These are phyloP conservation scores for Amorphotheca resinae DNA, from an alignment of 495 filamentous ascomycete species.

Conservation along the genomic window DNA sequence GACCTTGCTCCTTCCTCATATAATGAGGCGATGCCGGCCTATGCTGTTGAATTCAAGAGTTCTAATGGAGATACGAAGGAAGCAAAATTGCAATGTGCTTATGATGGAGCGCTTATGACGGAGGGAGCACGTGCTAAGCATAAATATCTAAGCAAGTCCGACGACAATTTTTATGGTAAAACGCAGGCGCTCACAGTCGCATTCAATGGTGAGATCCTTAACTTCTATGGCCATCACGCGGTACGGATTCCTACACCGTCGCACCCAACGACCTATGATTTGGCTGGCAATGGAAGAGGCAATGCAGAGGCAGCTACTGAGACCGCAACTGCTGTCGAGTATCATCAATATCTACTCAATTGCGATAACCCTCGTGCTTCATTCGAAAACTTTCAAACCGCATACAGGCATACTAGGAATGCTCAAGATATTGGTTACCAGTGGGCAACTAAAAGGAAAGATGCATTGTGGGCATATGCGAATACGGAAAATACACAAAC, in stretches of 20 bases:
- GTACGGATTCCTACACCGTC: conserved; percentile 1
- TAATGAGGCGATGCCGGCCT: conserved; percentile 10
- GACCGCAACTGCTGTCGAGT: neutral
- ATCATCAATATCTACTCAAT: neutral
- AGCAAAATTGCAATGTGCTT: conserved; percentile 11
- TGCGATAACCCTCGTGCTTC: neutral
- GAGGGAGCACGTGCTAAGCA: conserved; percentile 7
- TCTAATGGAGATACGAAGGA: conserved; percentile 3
- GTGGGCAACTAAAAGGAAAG: too few species aligned
- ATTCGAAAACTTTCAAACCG: conserved; percentile 1
- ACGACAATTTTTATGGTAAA: conserved; percentile 7
- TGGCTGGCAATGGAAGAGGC: neutral
- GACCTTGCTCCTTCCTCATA: conserved; percentile 9
- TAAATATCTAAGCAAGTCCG: conserved; percentile 8
- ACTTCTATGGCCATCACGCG: conserved; percentile 6
- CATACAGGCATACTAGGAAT: conserved; percentile 11
- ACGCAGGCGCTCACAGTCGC: conserved; percentile 8
- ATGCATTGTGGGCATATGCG: too few species aligned
- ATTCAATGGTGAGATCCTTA: conserved; percentile 5
- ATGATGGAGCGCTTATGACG: conserved; percentile 6
- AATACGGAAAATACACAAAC: too few species aligned
- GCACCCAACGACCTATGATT: neutral
- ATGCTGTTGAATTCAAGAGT: conserved; percentile 9
- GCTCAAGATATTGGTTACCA: too few species aligned
- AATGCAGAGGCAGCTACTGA: neutral